Base-by-base conservation (phyloP, 2,329 filamentous ascomycete species). In the Aspergillus sp. region DNA sequence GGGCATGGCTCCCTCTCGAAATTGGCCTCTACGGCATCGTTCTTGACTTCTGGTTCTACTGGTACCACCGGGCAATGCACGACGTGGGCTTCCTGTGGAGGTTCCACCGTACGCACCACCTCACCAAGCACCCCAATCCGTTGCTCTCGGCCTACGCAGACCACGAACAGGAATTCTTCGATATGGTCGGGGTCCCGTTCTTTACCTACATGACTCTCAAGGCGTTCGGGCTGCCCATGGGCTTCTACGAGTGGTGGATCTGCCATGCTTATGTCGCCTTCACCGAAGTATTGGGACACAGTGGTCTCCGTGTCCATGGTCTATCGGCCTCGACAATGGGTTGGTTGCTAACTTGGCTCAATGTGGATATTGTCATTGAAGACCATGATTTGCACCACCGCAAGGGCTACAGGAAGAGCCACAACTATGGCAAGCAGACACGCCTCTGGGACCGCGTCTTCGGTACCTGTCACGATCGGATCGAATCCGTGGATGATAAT, bases 21-120 rank as follows among this genome's bases (percentile, higher is more conserved):
- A 59, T 58, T 8, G 56, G 56, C 13, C 51, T 61, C 15, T 63
- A 63, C 19, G 59, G 54, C 1, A 54, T 63, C 30, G 47, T 60
- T 22, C 59, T 63, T 22, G 61, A 63, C 45, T 61, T 63, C n/a
- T 63, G 61, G 61, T 63, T 59, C 52, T 63, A 63, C 20, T 57
- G 56, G 48, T 63, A 61, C 15, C 61, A 63, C 41, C 59, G 61
- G 15, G 24, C 56, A 3, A 59, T 59, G 52, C 61, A 63, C 44
- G 61, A 63, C 12, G 54, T 54, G 20, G 20, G 40, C 46, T 52
- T 50, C 19, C 56, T 63, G 2, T 63, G 61, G 60, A 58, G 54
- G 47, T 62, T 59, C 22, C 58, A 62, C 22, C 60, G 54, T 41
- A 61, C 57, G 12, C 58, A 61, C 51, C 56, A 62, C 39, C 19